A percentile compares a stretch with the other conserved stretches of the same genome.
phyloP scores from a whole-genome alignment of 306 rosid genomes.

The Prunus campanulata region DNA sequence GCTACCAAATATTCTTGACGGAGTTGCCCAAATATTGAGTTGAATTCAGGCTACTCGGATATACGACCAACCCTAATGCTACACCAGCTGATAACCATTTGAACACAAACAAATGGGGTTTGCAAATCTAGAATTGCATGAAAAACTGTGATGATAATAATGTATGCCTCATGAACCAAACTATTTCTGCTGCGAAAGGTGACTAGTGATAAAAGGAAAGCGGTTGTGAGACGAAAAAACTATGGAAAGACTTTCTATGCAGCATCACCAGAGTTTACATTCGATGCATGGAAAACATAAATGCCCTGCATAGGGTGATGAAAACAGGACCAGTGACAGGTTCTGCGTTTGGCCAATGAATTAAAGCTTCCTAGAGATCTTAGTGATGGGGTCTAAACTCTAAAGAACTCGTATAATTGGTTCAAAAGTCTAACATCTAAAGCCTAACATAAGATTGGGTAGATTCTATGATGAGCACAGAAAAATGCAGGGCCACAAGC shows the following conservation, averaged over 20 bases:
- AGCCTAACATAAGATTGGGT: background rate
- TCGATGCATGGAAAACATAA: background rate
- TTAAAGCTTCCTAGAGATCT: background rate
- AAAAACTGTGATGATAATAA: background rate
- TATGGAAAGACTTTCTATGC: background rate
- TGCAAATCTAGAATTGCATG: background rate
- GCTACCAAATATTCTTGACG: background rate
- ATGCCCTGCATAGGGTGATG: background rate
- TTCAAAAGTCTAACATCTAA: background rate
- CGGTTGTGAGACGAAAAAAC: background rate
- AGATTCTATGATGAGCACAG: background rate
- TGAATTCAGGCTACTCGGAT: background rate
- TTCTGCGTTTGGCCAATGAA: background rate
- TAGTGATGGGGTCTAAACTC: background rate
- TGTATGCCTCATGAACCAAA: background rate
- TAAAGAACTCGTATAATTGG: background rate
- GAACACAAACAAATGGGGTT: background rate
- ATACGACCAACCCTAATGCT: background rate
- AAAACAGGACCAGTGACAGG: background rate
- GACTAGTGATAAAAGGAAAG: background rate
- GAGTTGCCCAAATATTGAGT: background rate
- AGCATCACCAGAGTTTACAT: background rate
- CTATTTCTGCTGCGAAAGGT: background rate
- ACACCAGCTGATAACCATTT: background rate
- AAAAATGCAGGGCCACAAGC: background rate